Conservation (phyloP, 257 asterid species). For the Voacanga thouarsii region DNA sequence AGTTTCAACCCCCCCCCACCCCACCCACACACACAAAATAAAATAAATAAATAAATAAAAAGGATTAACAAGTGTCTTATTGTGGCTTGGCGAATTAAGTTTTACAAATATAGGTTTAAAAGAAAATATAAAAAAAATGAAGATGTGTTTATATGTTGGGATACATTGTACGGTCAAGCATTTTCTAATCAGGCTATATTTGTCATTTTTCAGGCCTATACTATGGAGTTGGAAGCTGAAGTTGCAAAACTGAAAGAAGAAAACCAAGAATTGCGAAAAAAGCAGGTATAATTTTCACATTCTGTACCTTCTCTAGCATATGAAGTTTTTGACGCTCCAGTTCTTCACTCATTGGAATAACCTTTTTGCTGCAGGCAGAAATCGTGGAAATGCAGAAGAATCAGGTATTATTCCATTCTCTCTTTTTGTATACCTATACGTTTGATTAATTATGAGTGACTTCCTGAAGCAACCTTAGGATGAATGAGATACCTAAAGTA, state of each 20-base stretch:
- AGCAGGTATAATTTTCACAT: constrained; percentile 44
- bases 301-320: background rate
- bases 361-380: constrained; percentile 30
- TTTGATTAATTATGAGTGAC: background rate
- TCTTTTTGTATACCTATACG: background rate
- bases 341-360: background rate
- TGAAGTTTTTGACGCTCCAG: background rate
- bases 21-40: too few species aligned
- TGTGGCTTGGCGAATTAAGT: constrained; percentile 1
- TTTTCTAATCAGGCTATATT: background rate
- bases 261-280: constrained; percentile 61
- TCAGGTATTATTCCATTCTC: constrained; percentile 31
- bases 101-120: background rate
- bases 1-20: background rate
- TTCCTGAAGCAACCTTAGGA: background rate
- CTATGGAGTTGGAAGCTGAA: constrained; percentile 85
- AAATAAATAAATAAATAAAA: too few species aligned
- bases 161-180: background rate
- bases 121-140: background rate
- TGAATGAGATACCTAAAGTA: background rate
- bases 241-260: constrained; percentile 89
- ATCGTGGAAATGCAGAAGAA: constrained; percentile 48
- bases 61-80: background rate
- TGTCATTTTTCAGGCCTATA: constrained; percentile 62
- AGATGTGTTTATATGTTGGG: background rate